Conservation (phyloP, 441 rosid species). For the Syzygium syzygioides region DNA sequence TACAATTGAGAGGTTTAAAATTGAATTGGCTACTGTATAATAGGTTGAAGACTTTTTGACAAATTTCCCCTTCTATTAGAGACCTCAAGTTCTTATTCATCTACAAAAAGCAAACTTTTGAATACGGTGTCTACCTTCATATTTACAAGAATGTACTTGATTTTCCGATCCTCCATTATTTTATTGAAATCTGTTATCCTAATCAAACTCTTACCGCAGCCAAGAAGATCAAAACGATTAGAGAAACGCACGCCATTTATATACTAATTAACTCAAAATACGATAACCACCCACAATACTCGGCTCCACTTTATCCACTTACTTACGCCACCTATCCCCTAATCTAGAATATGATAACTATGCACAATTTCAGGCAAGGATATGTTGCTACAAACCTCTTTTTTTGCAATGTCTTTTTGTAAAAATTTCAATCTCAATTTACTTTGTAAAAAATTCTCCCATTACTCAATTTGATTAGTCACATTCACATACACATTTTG, state of each 20-base stretch:
- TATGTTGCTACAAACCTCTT: background rate
- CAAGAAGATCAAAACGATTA: background rate
- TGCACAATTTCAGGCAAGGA: background rate
- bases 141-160: background rate
- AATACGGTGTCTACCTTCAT: too few relatives aligned
- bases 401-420: background rate
- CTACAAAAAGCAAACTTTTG: background rate
- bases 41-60: too few relatives aligned
- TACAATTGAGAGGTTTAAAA: too few relatives aligned
- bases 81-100: background rate
- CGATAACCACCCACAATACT: background rate
- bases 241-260: background rate
- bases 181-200: background rate
- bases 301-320: background rate
- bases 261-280: background rate
- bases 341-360: background rate
- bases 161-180: background rate
- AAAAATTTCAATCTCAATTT: background rate
- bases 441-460: background rate
- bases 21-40: too few relatives aligned
- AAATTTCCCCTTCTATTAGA: background rate
- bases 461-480: background rate
- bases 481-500: background rate
- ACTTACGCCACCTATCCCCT: background rate
- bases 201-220: background rate